Percentiles rank a stretch among this genome's conserved stretches.
Evolutionary conservation across 1,139 yeast species (phyloP).

Genomic region (Meyerozyma athensensis): DNA sequence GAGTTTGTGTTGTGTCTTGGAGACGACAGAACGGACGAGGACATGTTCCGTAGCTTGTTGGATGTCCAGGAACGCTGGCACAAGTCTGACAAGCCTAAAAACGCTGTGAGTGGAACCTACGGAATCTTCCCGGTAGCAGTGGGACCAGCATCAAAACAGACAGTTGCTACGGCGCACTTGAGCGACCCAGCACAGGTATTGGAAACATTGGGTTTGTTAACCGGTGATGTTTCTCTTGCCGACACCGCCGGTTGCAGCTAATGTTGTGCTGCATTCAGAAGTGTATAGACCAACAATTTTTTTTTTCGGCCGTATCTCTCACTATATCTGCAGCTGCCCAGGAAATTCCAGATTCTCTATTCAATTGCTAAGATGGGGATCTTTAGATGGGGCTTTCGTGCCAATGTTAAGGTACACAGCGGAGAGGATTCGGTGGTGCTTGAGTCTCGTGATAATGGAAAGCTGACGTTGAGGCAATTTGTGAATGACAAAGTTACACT

Average conservation of each 20-base stretch:
- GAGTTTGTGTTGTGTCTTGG: slow-evolving; percentile 89
- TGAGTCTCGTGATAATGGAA: slow-evolving; percentile 12
- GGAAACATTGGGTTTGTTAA: slow-evolving; percentile 75
- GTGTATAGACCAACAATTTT: slow-evolving; percentile 1
- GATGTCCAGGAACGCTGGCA: slow-evolving; percentile 52
- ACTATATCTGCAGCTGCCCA: not conserved
- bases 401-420: slow-evolving; percentile 28
- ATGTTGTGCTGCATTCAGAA: not conserved
- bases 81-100: slow-evolving; percentile 30
- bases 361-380: slow-evolving; percentile 12
- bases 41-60: slow-evolving; percentile 80
- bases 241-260: slow-evolving; percentile 58
- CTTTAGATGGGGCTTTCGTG: slow-evolving; percentile 38
- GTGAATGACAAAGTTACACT: slow-evolving; percentile 20
- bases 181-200: slow-evolving; percentile 82
- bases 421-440: slow-evolving; percentile 19
- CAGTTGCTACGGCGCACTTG: slow-evolving; percentile 84
- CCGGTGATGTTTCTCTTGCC: slow-evolving; percentile 70
- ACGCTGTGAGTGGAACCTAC: slow-evolving; percentile 41
- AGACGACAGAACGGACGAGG: slow-evolving; percentile 96
- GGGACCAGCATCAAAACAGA: slow-evolving; percentile 89
- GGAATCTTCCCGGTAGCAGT: slow-evolving; percentile 88
- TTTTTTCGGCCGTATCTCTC: not conserved
- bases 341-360: not conserved
- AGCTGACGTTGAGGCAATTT: slow-evolving; percentile 20